Evolutionary conservation across 1,284 basidiomycete genomes (phyloP), one percentile per base, ranked within the genome.

Genomic region (Trichosporon coremiiforme): DNA sequence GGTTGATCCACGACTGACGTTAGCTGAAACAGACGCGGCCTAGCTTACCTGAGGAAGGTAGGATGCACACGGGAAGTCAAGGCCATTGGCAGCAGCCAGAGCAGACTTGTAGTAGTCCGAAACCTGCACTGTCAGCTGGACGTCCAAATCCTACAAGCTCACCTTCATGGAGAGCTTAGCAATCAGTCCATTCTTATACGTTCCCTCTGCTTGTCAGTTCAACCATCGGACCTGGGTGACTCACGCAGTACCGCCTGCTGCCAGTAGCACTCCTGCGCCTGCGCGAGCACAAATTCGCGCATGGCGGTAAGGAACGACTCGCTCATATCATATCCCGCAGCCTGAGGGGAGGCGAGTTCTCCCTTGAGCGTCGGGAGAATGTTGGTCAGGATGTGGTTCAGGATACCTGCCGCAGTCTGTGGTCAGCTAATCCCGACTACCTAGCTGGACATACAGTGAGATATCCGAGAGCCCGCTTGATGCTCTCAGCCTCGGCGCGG

Each of bases 181-280:
- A 69, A 98, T 89, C 1, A 95, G 86, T 0, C 88, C 90, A 76
- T 96, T 95, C 84, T 93, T 95, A 71, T 84, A 90, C 86, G 72
- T 89, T 85, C 80, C 89, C 90, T 93, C 78, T 78, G 70, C 13
- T 68, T 65, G 67, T 74, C 64, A 75, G 73, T 66, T 66, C n/a
- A n/a, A n/a, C n/a, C n/a, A n/a, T n/a, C n/a, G n/a, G n/a, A n/a
- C n/a, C n/a, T n/a, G n/a, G n/a, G n/a, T n/a, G 22, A 77, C 82
- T 78, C 78, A 93, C 94, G 91, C 72, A 93, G 84, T 73, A 92
- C 90, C 5, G 94, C 95, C 75, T 91, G 89, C 80, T 97, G 95
- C 95, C 96, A 98, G 67, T 90, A 93, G 78, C 94, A 97, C 85
- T 99, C 96, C 78, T 98, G 95, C 0, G 95, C 95, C 84, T 98